Percentiles rank a stretch among this genome's conserved stretches.
These are phyloP conservation scores for Arbutus unedo DNA, from an alignment of 148 eudicot species.

Conservation along the genomic window DNA sequence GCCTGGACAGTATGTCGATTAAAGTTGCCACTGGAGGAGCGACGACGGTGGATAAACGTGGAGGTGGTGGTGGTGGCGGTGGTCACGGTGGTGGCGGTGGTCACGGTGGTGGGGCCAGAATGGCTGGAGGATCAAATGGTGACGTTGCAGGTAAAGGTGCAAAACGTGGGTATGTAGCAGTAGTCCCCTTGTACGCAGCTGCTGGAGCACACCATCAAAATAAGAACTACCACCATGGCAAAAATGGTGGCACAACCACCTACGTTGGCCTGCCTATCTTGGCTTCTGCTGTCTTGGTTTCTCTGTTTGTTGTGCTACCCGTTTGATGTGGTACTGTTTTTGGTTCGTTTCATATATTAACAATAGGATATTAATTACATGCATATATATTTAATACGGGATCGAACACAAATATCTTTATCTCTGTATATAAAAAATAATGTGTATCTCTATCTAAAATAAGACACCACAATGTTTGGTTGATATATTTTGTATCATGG, in stretches of 20 bases:
- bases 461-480: no score
- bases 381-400: no score
- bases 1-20: background rate
- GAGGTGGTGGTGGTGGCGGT: background rate
- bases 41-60: background rate
- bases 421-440: no score
- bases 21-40: background rate
- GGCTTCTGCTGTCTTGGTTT: background rate
- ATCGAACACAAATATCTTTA: no score
- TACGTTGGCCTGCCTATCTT: background rate
- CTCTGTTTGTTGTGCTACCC: background rate
- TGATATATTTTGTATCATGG: no score
- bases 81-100: background rate
- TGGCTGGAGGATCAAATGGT: background rate
- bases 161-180: background rate
- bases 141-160: background rate
- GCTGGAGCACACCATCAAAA: background rate
- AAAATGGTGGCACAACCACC: background rate
- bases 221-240: background rate
- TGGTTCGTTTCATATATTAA: background rate
- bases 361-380: background rate
- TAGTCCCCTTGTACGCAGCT: conserved; percentile 10
- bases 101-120: background rate
- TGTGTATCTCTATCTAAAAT: no score
- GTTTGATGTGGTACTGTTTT: background rate